A percentile compares a stretch with the other conserved stretches of the same genome.
These are phyloP conservation scores for Cyberlindnera euphorbiiphila DNA, from an alignment of 805 yeast species.

Conservation along the genomic window DNA sequence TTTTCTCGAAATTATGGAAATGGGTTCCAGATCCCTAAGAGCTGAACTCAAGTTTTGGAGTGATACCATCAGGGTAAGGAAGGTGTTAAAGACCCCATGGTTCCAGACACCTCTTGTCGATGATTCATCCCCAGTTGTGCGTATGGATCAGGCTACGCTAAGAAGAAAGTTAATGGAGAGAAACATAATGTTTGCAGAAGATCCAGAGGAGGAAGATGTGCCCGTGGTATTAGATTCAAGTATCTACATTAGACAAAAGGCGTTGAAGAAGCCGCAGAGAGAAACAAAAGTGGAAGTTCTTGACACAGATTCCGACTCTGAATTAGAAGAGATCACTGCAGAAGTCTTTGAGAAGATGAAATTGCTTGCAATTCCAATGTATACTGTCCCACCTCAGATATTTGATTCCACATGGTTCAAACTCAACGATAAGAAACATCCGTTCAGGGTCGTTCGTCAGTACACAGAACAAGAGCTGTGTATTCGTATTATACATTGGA, in stretches of 20 bases:
- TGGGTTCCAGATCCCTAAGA: slow-evolving; percentile 24
- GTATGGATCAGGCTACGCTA: slow-evolving; percentile 3
- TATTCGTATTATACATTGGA: slow-evolving; percentile 24
- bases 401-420: slow-evolving; percentile 3
- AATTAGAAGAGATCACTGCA: slow-evolving; percentile 13
- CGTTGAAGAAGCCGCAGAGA: slow-evolving; percentile 2
- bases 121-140: slow-evolving; percentile 2
- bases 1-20: slow-evolving; percentile 22
- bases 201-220: slow-evolving; percentile 2
- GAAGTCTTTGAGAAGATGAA: slow-evolving; percentile 9
- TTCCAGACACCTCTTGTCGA: slow-evolving; percentile 20
- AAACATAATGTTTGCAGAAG: slow-evolving; percentile 3
- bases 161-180: slow-evolving; percentile 9
- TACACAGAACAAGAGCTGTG: slow-evolving; percentile 11
- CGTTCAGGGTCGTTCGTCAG: slow-evolving; percentile 1
- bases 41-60: slow-evolving; percentile 38
- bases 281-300: slow-evolving; percentile 18
- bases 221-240: slow-evolving; percentile 21
- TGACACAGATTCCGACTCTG: slow-evolving; percentile 9
- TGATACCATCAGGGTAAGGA: slow-evolving; percentile 25
- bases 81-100: slow-evolving; percentile 34
- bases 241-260: slow-evolving; percentile 18
- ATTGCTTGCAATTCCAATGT: neutral
- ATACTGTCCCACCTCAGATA: neutral
- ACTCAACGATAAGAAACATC: slow-evolving; percentile 2